Percentiles rank a stretch among this genome's conserved stretches.
Evolutionary conservation across 1,284 basidiomycete species (phyloP).

Genomic region (Ganoderma multipileum): DNA sequence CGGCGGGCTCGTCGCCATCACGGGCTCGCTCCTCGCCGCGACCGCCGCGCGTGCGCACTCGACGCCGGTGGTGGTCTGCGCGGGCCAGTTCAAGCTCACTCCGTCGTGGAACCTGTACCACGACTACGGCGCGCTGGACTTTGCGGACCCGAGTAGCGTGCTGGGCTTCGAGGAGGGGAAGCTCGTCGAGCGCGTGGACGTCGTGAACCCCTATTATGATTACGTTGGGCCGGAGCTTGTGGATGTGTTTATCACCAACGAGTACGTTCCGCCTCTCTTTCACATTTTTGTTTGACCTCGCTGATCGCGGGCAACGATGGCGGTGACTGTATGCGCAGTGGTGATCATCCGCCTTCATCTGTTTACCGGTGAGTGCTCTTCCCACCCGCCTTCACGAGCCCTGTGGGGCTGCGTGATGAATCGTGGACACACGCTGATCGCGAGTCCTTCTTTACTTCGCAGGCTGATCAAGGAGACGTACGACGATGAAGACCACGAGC

Average conservation of each 20-base stretch:
- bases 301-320: slow-evolving; percentile 11
- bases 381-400: not conserved
- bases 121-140: slow-evolving; percentile 22
- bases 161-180: slow-evolving; percentile 82
- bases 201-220: slow-evolving; percentile 93
- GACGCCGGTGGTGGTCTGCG: slow-evolving; percentile 93
- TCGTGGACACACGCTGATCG: slow-evolving; percentile 14
- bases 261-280: slow-evolving; percentile 62
- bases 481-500: slow-evolving; percentile 88
- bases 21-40: slow-evolving; percentile 85
- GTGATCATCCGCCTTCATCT: slow-evolving; percentile 91
- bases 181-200: slow-evolving; percentile 85
- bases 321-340: slow-evolving; percentile 52
- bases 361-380: slow-evolving; percentile 73
- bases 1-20: slow-evolving; percentile 91
- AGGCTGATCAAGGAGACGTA: slow-evolving; percentile 91
- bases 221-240: slow-evolving; percentile 93
- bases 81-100: slow-evolving; percentile 96
- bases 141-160: slow-evolving; percentile 82
- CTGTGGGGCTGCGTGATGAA: not conserved
- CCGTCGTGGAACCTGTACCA: slow-evolving; percentile 90
- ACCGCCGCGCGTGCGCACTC: slow-evolving; percentile 92
- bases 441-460: slow-evolving; percentile 21
- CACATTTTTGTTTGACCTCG: not conserved
- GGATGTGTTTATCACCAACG: slow-evolving; percentile 95